These are phyloP conservation scores for Plasmodium adleri DNA, from an alignment of 169 alveolate species.

Conservation along the genomic window DNA sequence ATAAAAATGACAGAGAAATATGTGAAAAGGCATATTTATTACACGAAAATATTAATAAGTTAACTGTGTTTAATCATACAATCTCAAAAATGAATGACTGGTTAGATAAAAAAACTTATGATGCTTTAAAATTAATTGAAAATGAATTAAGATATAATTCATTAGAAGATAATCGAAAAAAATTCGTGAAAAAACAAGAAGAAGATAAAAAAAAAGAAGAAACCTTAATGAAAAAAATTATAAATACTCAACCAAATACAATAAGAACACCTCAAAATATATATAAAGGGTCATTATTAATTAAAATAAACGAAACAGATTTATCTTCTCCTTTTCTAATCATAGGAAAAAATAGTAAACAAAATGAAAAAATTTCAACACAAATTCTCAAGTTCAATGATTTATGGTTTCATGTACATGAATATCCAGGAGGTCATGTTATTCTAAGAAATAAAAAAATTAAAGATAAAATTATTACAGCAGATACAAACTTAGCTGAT, in stretches of 20 bases:
- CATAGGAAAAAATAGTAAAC: conserved; percentile 84
- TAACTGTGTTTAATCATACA: conserved; percentile 65
- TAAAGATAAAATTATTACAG: conserved; percentile 64
- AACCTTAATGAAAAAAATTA: conserved; percentile 62
- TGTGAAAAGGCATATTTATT: conserved; percentile 51
- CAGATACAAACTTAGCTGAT: conserved; percentile 48
- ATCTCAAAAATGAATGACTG: conserved; percentile 70
- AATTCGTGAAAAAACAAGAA: conserved; percentile 55
- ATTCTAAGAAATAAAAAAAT: conserved; percentile 78
- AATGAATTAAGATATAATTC: conserved; percentile 59
- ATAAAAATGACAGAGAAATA: conserved; percentile 42
- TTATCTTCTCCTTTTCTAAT: conserved; percentile 82
- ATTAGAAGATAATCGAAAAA: conserved; percentile 74
- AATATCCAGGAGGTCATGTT: conserved; percentile 86
- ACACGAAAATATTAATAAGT: conserved; percentile 41
- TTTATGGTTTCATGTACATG: conserved; percentile 85
- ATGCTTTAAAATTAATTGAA: conserved; percentile 73
- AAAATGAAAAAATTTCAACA: conserved; percentile 84
- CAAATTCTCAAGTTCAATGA: conserved; percentile 80
- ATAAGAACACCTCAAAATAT: conserved; percentile 78
- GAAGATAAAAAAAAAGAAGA: conserved; percentile 76
- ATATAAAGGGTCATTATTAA: conserved; percentile 79
- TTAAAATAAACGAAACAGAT: conserved; percentile 77
- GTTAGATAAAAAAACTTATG: conserved; percentile 71
- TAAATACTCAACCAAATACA: conserved; percentile 71